Percentiles rank a stretch among this genome's conserved stretches.
These are phyloP conservation scores for Cercospora sp. DNA, from an alignment of 2,329 filamentous ascomycete species.

Conservation along the genomic window DNA sequence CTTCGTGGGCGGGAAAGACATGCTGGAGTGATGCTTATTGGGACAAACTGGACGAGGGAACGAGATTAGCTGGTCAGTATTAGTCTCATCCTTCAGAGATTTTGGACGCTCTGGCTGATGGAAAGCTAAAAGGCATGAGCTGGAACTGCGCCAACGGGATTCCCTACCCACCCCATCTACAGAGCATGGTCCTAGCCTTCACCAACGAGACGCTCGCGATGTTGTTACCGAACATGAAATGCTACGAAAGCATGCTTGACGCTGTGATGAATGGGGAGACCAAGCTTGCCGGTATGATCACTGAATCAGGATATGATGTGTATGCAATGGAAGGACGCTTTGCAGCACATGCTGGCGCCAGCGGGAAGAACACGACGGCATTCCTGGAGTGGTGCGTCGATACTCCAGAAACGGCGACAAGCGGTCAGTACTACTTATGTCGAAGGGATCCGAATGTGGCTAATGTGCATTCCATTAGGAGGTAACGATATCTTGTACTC, in stretches of 20 bases:
- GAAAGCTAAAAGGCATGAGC: constrained; percentile 14
- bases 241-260: constrained; percentile 15
- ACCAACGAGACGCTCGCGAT: background rate
- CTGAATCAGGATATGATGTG: constrained; percentile 18
- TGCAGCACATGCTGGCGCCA: constrained; percentile 17
- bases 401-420: background rate
- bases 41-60: constrained; percentile 16
- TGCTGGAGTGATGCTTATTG: constrained; percentile 28
- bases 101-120: background rate
- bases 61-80: constrained; percentile 9
- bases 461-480: background rate
- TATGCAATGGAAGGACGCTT: constrained; percentile 24
- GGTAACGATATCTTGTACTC: constrained; percentile 17
- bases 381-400: constrained; percentile 27
- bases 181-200: constrained; percentile 24
- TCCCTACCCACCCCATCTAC: constrained; percentile 17
- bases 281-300: constrained; percentile 3
- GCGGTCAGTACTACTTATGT: no score
- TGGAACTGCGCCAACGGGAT: constrained; percentile 23
- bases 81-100: background rate
- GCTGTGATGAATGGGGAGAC: constrained; percentile 21
- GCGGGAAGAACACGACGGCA: constrained; percentile 11
- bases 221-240: constrained; percentile 21
- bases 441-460: no score
- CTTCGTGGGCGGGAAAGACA: constrained; percentile 12